A percentile compares a stretch with the other conserved stretches of the same genome.
These are phyloP conservation scores for Papilionanthe hybrid DNA, from an alignment of 116 monocot species.

Conservation along the genomic window DNA sequence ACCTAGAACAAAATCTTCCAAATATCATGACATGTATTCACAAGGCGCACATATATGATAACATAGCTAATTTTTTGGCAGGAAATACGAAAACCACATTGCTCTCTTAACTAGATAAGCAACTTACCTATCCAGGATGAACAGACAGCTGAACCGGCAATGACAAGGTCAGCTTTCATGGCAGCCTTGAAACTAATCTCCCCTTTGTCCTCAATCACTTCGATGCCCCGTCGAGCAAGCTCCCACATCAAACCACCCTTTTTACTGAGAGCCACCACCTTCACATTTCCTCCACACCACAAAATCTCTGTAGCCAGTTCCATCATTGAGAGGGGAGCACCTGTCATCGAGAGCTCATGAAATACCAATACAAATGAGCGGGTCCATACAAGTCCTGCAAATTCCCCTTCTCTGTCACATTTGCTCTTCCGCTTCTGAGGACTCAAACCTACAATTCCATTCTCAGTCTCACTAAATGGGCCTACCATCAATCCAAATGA, in stretches of 20 bases:
- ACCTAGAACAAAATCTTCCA: background rate
- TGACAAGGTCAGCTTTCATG: slow-evolving; percentile 65
- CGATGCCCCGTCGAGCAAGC: slow-evolving; percentile 69
- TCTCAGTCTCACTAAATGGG: slow-evolving; percentile 67
- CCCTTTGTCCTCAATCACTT: slow-evolving; percentile 59
- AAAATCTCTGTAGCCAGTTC: slow-evolving; percentile 80
- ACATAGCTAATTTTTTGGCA: background rate
- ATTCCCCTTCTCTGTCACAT: slow-evolving; percentile 63
- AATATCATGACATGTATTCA: background rate
- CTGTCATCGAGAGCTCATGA: slow-evolving; percentile 95
- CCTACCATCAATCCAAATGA: slow-evolving; percentile 74
- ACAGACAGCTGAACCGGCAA: slow-evolving; percentile 89
- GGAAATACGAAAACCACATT: background rate
- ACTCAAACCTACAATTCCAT: slow-evolving; percentile 59
- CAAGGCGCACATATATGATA: background rate
- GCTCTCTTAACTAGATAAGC: background rate
- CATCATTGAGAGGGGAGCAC: slow-evolving; percentile 93
- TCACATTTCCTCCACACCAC: slow-evolving; percentile 74
- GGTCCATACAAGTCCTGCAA: slow-evolving; percentile 61
- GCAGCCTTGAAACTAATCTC: slow-evolving; percentile 68
- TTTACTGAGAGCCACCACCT: slow-evolving; percentile 63
- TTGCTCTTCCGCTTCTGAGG: slow-evolving; percentile 55
- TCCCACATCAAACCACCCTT: slow-evolving; percentile 82
- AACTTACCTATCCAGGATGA: slow-evolving; percentile 87
- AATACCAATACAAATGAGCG: slow-evolving; percentile 68